These are phyloP conservation scores for Lasiosphaeria hispida DNA, from an alignment of 495 filamentous ascomycete species.

Conservation along the genomic window DNA sequence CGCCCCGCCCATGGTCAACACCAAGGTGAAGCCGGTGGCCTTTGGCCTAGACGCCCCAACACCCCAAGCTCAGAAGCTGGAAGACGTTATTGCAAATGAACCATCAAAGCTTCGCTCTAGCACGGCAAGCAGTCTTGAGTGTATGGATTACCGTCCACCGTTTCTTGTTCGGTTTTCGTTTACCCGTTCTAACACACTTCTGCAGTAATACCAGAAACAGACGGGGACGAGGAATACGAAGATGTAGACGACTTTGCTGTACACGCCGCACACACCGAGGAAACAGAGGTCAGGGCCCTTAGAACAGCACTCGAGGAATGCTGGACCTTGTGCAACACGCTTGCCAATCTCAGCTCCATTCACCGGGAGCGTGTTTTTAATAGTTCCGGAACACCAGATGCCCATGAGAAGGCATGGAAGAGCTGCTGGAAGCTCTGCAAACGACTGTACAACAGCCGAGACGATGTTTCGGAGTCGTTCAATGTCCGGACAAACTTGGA, in stretches of 20 bases:
- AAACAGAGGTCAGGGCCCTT: slow-evolving; percentile 67
- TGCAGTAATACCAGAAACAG: slow-evolving; percentile 52
- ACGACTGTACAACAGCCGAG: slow-evolving; percentile 75
- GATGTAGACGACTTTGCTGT: slow-evolving; percentile 42
- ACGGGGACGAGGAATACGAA: slow-evolving; percentile 40
- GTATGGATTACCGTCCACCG: slow-evolving; percentile 42
- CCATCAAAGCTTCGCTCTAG: slow-evolving; percentile 43
- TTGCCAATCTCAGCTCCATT: slow-evolving; percentile 79
- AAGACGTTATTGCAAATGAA: slow-evolving; percentile 53
- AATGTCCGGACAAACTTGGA: slow-evolving; percentile 77
- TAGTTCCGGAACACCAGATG: slow-evolving; percentile 63
- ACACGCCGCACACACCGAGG: slow-evolving; percentile 46
- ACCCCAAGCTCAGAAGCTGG: slow-evolving; percentile 77
- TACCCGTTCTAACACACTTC: slow-evolving; percentile 1
- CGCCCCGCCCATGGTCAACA: slow-evolving; percentile 65
- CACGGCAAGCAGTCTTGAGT: slow-evolving; percentile 67
- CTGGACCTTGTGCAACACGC: slow-evolving; percentile 90
- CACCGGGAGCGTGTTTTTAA: slow-evolving; percentile 78
- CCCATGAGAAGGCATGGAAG: slow-evolving; percentile 83
- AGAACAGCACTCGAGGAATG: slow-evolving; percentile 79
- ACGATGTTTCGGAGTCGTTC: slow-evolving; percentile 64
- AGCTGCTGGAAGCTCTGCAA: slow-evolving; percentile 90
- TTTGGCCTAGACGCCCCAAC: slow-evolving; percentile 70
- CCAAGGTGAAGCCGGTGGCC: slow-evolving; percentile 60
- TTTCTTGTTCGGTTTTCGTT: neutral